phyloP scores from a whole-genome alignment of 192 early-diverging fungal species.

The Coemansia sp. region DNA sequence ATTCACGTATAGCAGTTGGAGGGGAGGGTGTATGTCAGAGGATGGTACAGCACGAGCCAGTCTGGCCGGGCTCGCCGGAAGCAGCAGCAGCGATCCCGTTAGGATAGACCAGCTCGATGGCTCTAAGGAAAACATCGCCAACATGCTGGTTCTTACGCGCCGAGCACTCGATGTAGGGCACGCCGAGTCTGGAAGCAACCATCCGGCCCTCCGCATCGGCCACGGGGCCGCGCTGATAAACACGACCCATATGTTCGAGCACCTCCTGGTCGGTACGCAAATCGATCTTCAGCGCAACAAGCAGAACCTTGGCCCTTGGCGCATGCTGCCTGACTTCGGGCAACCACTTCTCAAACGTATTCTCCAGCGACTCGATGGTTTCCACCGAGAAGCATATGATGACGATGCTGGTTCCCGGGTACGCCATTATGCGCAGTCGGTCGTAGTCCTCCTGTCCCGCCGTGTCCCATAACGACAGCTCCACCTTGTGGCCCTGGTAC shows the following conservation, averaged over 20 bases:
- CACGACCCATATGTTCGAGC: constrained; percentile 55
- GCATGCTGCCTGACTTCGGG: constrained; percentile 16
- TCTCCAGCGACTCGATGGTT: constrained; percentile 76
- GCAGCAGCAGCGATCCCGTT: background rate
- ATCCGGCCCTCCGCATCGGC: constrained; percentile 57
- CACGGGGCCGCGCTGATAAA: constrained; percentile 22
- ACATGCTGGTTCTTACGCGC: constrained; percentile 53
- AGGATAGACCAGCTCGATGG: constrained; percentile 11
- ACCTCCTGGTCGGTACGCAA: constrained; percentile 36
- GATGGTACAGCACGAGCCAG: constrained; percentile 24
- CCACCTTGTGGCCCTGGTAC: constrained; percentile 76
- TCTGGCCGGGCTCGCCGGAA: no score
- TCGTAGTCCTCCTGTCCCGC: constrained; percentile 94
- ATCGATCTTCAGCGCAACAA: constrained; percentile 54
- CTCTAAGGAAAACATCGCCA: constrained; percentile 52
- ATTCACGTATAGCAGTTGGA: no score
- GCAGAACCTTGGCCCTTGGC: constrained; percentile 9
- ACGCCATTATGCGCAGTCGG: constrained; percentile 83
- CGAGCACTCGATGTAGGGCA: constrained; percentile 81
- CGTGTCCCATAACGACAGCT: constrained; percentile 93
- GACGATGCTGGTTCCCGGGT: constrained; percentile 86
- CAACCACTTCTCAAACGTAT: constrained; percentile 56
- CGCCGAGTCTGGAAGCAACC: constrained; percentile 66
- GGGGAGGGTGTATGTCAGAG: constrained; percentile 6
- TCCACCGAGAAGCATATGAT: constrained; percentile 89